Percentiles rank a stretch among this genome's conserved stretches.
Conservation (phyloP, 73 alveolate genomes). For the Paramecium octaurelia region DNA sequence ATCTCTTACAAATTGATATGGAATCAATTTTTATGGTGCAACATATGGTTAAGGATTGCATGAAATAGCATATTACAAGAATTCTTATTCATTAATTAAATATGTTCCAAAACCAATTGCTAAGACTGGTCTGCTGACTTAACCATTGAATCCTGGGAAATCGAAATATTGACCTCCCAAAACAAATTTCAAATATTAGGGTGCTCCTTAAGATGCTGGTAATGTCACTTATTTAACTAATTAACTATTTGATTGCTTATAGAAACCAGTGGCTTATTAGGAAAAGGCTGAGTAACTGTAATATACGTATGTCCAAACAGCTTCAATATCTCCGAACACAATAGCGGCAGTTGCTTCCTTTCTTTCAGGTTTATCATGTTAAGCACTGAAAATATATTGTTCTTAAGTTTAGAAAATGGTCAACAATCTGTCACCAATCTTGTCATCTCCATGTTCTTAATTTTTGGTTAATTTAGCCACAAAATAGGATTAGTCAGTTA, state of each 20-base stretch:
- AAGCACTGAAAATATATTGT: background rate
- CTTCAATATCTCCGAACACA: constrained; percentile 43
- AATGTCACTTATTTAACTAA: background rate
- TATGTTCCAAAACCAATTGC: constrained; percentile 28
- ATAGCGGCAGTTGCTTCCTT: constrained; percentile 10
- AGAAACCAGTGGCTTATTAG: constrained; percentile 2
- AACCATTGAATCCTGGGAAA: constrained; percentile 40
- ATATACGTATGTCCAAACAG: constrained; percentile 43
- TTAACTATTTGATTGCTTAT: background rate
- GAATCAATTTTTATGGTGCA: background rate
- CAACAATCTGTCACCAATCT: constrained; percentile 6
- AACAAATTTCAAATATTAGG: constrained; percentile 16
- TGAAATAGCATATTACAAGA: background rate
- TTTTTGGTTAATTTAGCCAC: constrained; percentile 29
- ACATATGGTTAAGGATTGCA: constrained; percentile 30
- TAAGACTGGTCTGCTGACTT: constrained; percentile 34
- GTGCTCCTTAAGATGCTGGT: background rate
- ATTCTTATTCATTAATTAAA: background rate
- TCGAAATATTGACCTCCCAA: background rate
- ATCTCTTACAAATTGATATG: background rate
- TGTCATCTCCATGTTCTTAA: background rate
- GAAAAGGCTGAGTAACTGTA: constrained; percentile 7
- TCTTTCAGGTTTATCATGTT: constrained; percentile 23
- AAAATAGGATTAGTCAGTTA: background rate
- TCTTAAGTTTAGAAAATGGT: constrained; percentile 21